A percentile compares a stretch with the other conserved stretches of the same genome.
These are phyloP conservation scores for Eucalyptus albens DNA, from an alignment of 345 rosid genomes.

Conservation along the genomic window DNA sequence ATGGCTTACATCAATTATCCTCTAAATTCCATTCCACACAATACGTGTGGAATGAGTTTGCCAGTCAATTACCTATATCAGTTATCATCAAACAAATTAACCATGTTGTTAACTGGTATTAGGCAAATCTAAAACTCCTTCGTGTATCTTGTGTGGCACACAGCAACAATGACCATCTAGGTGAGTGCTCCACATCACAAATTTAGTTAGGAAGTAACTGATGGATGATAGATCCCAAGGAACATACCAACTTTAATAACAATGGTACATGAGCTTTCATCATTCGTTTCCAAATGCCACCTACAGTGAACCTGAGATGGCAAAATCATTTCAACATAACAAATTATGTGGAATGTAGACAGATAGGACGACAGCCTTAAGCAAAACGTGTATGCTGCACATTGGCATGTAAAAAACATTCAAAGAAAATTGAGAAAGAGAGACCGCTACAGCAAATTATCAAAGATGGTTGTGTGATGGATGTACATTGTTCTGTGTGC, in stretches of 20 bases:
- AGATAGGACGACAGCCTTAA: neutral
- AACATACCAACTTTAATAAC: conserved; percentile 84
- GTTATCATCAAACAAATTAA: neutral
- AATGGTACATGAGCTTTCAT: conserved; percentile 40
- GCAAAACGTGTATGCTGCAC: neutral
- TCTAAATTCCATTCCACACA: neutral
- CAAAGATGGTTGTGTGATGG: neutral
- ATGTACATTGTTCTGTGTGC: neutral
- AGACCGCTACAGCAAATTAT: neutral
- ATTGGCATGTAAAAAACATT: neutral
- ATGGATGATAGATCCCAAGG: neutral
- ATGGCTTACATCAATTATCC: neutral
- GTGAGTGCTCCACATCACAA: neutral
- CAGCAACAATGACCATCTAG: neutral
- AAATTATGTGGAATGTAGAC: neutral
- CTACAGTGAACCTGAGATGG: conserved; percentile 66
- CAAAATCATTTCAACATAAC: neutral
- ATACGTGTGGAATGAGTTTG: neutral
- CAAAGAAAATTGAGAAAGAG: neutral
- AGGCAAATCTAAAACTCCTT: neutral
- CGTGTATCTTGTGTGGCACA: neutral
- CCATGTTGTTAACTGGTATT: neutral
- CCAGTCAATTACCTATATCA: neutral
- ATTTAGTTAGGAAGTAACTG: neutral
- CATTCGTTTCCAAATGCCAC: conserved; percentile 61